phyloP scores from a whole-genome alignment of 164 flowering plant genomes.

The Nelumbo lutea region DNA sequence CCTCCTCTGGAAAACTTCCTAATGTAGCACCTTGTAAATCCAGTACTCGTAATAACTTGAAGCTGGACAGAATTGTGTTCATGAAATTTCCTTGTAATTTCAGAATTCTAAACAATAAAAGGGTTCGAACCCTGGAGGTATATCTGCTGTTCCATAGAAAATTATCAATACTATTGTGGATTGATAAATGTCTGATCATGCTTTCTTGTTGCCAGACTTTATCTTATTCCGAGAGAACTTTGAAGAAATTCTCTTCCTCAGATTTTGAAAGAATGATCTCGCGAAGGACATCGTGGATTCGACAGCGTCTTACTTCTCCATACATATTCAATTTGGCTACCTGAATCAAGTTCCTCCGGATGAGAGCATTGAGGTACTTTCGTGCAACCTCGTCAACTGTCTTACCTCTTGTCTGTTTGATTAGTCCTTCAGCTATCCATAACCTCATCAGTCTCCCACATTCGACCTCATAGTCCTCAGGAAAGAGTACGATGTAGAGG shows the following conservation, averaged over 20 bases:
- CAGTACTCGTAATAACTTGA: no score
- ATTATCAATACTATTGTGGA: not conserved
- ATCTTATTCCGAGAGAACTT: not conserved
- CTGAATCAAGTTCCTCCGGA: not conserved
- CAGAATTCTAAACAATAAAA: no score
- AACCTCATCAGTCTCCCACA: not conserved
- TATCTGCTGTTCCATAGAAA: no score
- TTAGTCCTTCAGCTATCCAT: not conserved
- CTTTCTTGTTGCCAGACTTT: no score
- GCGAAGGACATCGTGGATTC: not conserved
- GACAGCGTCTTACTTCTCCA: not conserved
- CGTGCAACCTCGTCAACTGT: not conserved
- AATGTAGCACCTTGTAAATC: no score
- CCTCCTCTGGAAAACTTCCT: no score
- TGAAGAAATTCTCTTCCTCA: not conserved
- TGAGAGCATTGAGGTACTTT: not conserved
- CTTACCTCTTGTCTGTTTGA: not conserved
- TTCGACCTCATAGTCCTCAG: not conserved
- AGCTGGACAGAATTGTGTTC: no score
- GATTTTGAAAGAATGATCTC: not conserved
- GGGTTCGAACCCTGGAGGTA: no score
- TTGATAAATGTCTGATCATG: not conserved
- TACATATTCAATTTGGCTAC: no score
- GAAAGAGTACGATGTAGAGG: not conserved
- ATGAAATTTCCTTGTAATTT: no score